Evolutionary conservation across 2,329 filamentous ascomycete species (phyloP), one percentile per base, ranked within the genome.

Genomic region (Metarhizium guizhouense): DNA sequence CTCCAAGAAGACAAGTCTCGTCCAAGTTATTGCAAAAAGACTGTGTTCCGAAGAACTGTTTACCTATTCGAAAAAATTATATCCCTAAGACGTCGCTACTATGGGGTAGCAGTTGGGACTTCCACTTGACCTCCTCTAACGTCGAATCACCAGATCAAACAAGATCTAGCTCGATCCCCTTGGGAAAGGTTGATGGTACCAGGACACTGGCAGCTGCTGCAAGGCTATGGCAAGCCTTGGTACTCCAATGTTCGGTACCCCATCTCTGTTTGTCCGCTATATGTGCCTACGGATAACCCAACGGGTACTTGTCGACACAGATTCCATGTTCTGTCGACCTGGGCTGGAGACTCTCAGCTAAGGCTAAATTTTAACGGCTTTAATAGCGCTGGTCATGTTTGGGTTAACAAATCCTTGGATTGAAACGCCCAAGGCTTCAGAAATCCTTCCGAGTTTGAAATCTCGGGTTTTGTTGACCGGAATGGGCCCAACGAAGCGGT

Each of bases 361-460:
- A 74, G 84, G 16, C 69, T 88, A 20, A 74, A 85, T 16, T 88
- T 88, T 59, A 85, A 88, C 56, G 85, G 85, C 1, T 84, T 88
- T 1, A 85, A 88, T 62, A 83, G 82, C 61, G 80, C 85, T 0
- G 88, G 84, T 61, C 83, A 87, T 66, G 70, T 87, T 13, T 88
- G 79, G 76, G 69, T 88, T 10, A 88, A 88, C 60, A 81, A 82
- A 0, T 65, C 71, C 29, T 70, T 82, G 49, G 71, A 87, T 6
- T 85, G 85, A 5, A 88, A 88, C 62, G 81, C 80, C 6, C 84
- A 88, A 64, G 85, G 85, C 1, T 80, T 80, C n/a, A 74, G 85
- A 43, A 88, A 88, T 61, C 76, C 85, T 0, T 76, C 81, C 11
- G 85, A 89, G 63, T 88, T 87, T 61, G 85, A 88, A 59, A 72